Conservation (phyloP, 257 asterid species). For the Nemophila menziesii region DNA sequence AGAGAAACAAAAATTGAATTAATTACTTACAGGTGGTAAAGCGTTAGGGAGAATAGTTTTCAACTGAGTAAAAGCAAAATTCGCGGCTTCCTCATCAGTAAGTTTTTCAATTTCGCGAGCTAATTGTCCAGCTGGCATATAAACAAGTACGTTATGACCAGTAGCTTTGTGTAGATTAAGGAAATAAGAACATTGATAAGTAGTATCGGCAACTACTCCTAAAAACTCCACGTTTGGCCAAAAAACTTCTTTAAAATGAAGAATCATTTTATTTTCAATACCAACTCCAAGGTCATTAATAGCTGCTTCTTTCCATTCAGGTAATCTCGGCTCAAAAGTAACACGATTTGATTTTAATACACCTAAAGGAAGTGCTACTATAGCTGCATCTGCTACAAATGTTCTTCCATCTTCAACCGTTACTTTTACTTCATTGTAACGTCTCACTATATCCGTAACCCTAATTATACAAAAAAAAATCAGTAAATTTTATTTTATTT, state of each 20-base stretch:
- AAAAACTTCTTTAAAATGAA: constrained; percentile 68
- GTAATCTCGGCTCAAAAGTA: constrained; percentile 77
- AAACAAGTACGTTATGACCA: constrained; percentile 80
- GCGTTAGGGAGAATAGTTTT: constrained; percentile 79
- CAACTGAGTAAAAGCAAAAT: constrained; percentile 68
- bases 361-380: constrained; percentile 81
- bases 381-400: constrained; percentile 88
- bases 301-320: constrained; percentile 92
- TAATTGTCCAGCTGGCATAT: constrained; percentile 91
- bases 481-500: no score
- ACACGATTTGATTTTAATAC: constrained; percentile 66
- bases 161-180: constrained; percentile 97
- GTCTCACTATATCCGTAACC: constrained; percentile 66
- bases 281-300: constrained; percentile 81
- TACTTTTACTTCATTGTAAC: constrained; percentile 70
- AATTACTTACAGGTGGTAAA: constrained; percentile 51
- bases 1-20: neutral
- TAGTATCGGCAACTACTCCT: constrained; percentile 83
- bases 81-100: constrained; percentile 83
- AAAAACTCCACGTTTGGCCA: constrained; percentile 98
- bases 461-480: constrained; percentile 19
- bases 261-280: constrained; percentile 84
- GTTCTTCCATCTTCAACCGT: constrained; percentile 77
- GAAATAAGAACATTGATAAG: constrained; percentile 85
- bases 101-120: constrained; percentile 86